Conservation (phyloP, 2,329 filamentous ascomycete species). For the Cladorrhinum sp. region DNA sequence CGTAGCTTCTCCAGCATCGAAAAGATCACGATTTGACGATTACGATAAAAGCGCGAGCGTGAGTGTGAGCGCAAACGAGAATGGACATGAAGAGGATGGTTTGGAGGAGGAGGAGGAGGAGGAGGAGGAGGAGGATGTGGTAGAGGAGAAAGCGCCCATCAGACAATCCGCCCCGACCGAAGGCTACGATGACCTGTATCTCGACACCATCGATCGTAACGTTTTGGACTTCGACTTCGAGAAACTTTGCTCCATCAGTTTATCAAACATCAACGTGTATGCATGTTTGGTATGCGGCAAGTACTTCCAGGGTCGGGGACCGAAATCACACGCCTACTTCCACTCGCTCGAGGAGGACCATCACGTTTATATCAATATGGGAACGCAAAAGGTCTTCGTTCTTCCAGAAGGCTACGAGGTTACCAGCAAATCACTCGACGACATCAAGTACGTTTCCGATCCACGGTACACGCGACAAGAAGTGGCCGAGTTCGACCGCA, state of each 20-base stretch:
- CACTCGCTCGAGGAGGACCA: constrained; percentile 93
- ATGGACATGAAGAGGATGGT: constrained; percentile 27
- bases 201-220: constrained; percentile 92
- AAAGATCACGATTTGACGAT: constrained; percentile 53
- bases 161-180: constrained; percentile 76
- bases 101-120: constrained; percentile 24
- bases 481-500: constrained; percentile 73
- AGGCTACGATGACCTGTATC: constrained; percentile 92
- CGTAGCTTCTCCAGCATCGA: constrained; percentile 56
- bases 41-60: constrained; percentile 32
- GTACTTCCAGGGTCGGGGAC: constrained; percentile 92
- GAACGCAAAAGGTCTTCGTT: constrained; percentile 85
- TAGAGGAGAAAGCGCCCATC: constrained; percentile 44
- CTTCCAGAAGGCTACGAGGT: constrained; percentile 97
- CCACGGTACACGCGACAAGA: constrained; percentile 79
- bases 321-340: constrained; percentile 95
- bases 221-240: constrained; percentile 98
- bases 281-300: constrained; percentile 96
- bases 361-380: constrained; percentile 98
- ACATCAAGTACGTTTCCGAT: constrained; percentile 97
- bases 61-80: constrained; percentile 25
- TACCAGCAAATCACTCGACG: constrained; percentile 86
- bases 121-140: constrained; percentile 34
- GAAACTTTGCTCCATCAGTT: constrained; percentile 91
- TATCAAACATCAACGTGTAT: constrained; percentile 98